A percentile compares a stretch with the other conserved stretches of the same genome.
These are phyloP conservation scores for Craterostigma plantagineum DNA, from an alignment of 257 asterid genomes.

Conservation along the genomic window DNA sequence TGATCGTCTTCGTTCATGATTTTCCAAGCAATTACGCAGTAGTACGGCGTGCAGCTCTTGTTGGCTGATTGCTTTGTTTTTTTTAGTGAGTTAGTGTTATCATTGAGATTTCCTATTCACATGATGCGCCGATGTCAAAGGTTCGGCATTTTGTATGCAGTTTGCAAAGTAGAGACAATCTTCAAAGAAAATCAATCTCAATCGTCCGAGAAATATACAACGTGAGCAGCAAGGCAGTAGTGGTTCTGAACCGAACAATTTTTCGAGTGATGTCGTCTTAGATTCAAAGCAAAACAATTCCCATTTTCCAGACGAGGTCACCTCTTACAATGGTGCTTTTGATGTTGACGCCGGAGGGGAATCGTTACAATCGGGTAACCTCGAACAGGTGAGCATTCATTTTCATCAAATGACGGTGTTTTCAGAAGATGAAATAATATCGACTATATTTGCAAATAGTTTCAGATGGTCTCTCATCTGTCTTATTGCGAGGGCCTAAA, in stretches of 20 bases:
- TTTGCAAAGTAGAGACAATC: constrained; percentile 40
- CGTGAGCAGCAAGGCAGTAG: constrained; percentile 21
- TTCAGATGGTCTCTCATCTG: constrained; percentile 4
- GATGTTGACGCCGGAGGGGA: constrained; percentile 19
- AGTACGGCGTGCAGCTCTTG: no score
- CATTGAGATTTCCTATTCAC: not conserved
- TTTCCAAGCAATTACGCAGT: not conserved
- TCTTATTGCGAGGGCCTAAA: constrained; percentile 2
- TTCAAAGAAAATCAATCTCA: constrained; percentile 32
- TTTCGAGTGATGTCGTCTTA: constrained; percentile 11
- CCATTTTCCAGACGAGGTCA: constrained; percentile 12
- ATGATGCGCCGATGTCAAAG: constrained; percentile 6
- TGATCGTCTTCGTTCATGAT: not conserved
- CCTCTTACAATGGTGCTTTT: constrained; percentile 6
- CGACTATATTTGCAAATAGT: constrained; percentile 15
- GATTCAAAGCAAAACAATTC: constrained; percentile 13
- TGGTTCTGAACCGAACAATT: constrained; percentile 18
- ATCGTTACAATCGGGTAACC: constrained; percentile 11
- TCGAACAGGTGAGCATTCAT: constrained; percentile 13
- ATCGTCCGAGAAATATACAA: constrained; percentile 23
- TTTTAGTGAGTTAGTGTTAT: not conserved
- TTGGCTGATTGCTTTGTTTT: not conserved
- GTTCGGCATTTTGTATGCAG: constrained; percentile 28
- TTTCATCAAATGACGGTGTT: constrained; percentile 14
- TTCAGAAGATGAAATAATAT: no score